Base-by-base conservation (phyloP, 148 eudicot genomes). In the Mesembryanthemum crystallinum region DNA sequence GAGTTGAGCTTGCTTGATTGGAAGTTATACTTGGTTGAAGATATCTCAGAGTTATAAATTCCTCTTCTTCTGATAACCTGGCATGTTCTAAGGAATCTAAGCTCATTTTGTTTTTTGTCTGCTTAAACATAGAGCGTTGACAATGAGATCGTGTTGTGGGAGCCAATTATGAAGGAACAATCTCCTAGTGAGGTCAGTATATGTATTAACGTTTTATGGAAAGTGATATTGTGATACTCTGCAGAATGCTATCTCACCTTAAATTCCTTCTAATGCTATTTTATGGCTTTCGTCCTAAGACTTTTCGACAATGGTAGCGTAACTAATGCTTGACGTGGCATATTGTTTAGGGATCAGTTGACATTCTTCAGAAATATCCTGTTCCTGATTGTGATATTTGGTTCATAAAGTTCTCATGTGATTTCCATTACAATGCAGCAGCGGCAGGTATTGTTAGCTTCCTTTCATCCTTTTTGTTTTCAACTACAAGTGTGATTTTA, bases 371-470 rank as follows among this genome's bases (percentile, higher is more conserved):
- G 83, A 95, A 92, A 79, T 92, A 91, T 72, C 97, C 96, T 33
- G 97, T 89, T 72, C 98, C 97, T 3, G 99, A 95, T 64, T 95
- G 97, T 82, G 98, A 95, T 73, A 95, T 95, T 60, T 95, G 99
- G 99, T 95, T 95, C 82, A 95, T 95, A 80, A 95, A 95, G 76
- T 91, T 95, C 82, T 95, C 99, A 0, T 95, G 91, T 62, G 97
- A 95, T 84, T 95, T 92, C 66, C 91, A 88, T 77, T 90, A 79
- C 82, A 89, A 88, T 73, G 76, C 96, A 71, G 92, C 84, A 43
- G 98, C 98, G 61, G 88, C 93, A 86, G 98, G 98, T 94, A 86
- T 61, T 33, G 7, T 67, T 37, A 65, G 57, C 28, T 77, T 51
- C 21, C 67, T 54, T 79, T 60, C 18, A 0, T 25, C 18, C 4